Evolutionary conservation across 2,329 filamentous ascomycete genomes (phyloP), one percentile per base, ranked within the genome.

Genomic region (Rhinocladiella mackenziei): DNA sequence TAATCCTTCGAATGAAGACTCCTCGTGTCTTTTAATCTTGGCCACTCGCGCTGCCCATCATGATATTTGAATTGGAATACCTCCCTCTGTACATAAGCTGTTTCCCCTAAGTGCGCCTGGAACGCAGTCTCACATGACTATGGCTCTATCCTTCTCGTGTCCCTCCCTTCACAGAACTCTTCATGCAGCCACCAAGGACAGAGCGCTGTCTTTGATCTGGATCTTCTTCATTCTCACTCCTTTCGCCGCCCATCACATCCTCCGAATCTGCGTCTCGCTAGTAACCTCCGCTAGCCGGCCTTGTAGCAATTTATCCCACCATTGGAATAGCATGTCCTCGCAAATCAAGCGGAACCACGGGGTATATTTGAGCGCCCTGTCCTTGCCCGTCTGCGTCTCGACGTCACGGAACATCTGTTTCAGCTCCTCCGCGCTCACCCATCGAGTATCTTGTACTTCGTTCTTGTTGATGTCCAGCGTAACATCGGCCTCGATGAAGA

Each of bases 271-370:
- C 63, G 81, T 80, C 74, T 97, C 89, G 62, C 88, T 83, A 68
- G 80, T 77, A 70, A 91, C 95, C 69, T 86, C 84, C 49, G 94
- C 85, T 56, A 97, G 73, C 9, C 43, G 45, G 7, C 85, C 86
- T 17, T 77, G 72, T 57, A 92, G 83, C 44, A 97, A 77, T 68
- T 86, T 81, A 62, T 82, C 74, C 92, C 92, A 98, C 92, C 92
- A 98, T 67, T 96, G 84, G 60, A 94, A 98, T 30, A 98, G 78
- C 86, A 97, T 89, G 36, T 87, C 89, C 66, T 97, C 78, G 76
- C 92, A 98, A 62, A 98, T 97, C 57, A 98, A 82, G 76, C 95
- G 95, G 75, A 98, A 98, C 92, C 92, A 98, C 1, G 92, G 92
- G 1, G 92, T 98, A 67, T 97, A 97, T 37, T 69, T 75, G 3